Evolutionary conservation across 345 rosid genomes (phyloP).

Genomic region (Populus alba): DNA sequence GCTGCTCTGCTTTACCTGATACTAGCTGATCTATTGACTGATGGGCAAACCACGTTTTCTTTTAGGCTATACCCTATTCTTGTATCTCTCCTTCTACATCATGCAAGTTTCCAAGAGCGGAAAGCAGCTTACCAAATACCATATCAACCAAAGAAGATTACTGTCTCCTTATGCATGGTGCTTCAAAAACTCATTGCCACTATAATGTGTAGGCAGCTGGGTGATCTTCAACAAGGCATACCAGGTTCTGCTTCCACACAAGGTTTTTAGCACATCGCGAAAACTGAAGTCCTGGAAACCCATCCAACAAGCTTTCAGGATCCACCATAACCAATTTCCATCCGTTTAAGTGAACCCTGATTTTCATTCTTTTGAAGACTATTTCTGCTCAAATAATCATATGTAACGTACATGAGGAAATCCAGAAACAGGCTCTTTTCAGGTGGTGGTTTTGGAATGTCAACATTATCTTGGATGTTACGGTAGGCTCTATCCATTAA

Average conservation of each 20-base stretch:
- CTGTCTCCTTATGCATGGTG: background rate
- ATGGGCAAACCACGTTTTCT: background rate
- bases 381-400: constrained; percentile 46
- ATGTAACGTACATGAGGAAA: constrained; percentile 67
- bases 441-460: constrained; percentile 25
- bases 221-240: too few relatives aligned
- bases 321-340: constrained; percentile 21
- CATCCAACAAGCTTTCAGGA: constrained; percentile 9
- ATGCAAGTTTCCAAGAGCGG: background rate
- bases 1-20: background rate
- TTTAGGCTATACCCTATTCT: background rate
- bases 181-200: background rate
- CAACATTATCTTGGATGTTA: constrained; percentile 18
- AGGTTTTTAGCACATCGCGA: background rate
- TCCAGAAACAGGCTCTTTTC: constrained; percentile 58
- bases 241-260: background rate
- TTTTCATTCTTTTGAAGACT: constrained; percentile 18
- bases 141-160: background rate
- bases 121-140: background rate
- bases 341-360: constrained; percentile 20
- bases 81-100: background rate
- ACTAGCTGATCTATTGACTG: background rate
- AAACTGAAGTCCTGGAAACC: background rate
- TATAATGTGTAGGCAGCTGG: background rate
- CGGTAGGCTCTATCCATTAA: constrained; percentile 46